Percentiles rank a stretch among this genome's conserved stretches.
Conservation (phyloP, 352 stramenopile genomes). For the Peronospora destructor region DNA sequence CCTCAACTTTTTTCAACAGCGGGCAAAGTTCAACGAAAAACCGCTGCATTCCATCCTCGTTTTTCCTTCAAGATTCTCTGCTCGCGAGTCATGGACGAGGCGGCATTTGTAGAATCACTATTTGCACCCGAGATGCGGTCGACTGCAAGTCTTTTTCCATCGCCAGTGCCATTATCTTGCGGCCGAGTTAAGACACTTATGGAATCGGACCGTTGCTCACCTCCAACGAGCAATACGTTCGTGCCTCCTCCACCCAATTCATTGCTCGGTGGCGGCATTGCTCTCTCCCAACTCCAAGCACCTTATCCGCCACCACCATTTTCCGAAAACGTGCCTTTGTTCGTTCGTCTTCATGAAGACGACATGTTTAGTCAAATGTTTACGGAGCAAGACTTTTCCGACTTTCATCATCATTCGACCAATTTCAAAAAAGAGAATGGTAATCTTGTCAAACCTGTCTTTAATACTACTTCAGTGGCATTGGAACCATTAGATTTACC, state of each 20-base stretch:
- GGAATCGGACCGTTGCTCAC: conserved; percentile 7
- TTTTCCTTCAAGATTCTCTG: not conserved
- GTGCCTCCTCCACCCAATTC: conserved; percentile 29
- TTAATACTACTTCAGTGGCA: conserved; percentile 21
- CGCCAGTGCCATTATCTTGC: conserved; percentile 9
- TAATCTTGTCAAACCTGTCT: conserved; percentile 2
- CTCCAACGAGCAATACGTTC: conserved; percentile 6
- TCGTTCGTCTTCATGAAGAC: conserved; percentile 35
- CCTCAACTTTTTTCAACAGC: conserved; percentile 7
- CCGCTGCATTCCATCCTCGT: conserved; percentile 9
- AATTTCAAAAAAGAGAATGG: conserved; percentile 18
- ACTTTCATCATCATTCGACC: conserved; percentile 10
- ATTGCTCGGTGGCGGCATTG: conserved; percentile 29
- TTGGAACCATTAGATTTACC: conserved; percentile 37
- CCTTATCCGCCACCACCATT: conserved; percentile 19
- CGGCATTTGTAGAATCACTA: conserved; percentile 65
- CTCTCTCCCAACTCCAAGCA: conserved; percentile 7
- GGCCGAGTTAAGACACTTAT: conserved; percentile 20
- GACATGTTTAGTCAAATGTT: conserved; percentile 44
- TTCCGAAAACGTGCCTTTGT: conserved; percentile 20
- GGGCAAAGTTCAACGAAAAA: conserved; percentile 28
- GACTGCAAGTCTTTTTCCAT: conserved; percentile 18
- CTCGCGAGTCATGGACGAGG: conserved; percentile 39
- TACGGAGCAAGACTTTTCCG: conserved; percentile 37
- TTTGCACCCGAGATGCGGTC: conserved; percentile 47